Percentiles rank a stretch among this genome's conserved stretches.
Evolutionary conservation across 331 rosid species (phyloP).

Genomic region (Rhamnella rubrinervis): DNA sequence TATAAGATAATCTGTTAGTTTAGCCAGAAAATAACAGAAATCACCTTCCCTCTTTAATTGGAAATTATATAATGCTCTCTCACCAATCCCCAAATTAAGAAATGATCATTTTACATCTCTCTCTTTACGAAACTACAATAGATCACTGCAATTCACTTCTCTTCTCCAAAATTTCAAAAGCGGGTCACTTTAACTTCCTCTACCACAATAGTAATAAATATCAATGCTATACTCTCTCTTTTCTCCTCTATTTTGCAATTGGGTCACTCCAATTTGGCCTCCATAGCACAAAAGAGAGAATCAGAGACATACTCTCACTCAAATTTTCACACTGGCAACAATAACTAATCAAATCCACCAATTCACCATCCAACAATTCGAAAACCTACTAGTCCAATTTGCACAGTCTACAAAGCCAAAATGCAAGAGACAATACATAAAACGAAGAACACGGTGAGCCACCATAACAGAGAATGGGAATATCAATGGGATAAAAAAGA

Average conservation of each 20-base stretch:
- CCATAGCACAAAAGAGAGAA: not conserved
- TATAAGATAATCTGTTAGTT: slow-evolving; percentile 3
- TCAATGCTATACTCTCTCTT: slow-evolving; percentile 2
- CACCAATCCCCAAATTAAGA: not conserved
- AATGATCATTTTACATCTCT: not conserved
- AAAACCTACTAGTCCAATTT: not conserved
- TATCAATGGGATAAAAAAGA: not conserved
- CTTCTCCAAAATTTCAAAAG: not conserved
- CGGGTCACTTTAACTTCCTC: not conserved
- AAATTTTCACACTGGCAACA: not conserved
- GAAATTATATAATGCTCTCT: not conserved
- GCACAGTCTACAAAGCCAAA: not conserved
- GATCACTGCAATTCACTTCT: not conserved
- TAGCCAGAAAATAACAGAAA: not conserved
- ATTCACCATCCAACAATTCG: not conserved
- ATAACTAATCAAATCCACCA: slow-evolving; percentile 9
- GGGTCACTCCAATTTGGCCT: not conserved
- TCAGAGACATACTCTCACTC: not conserved
- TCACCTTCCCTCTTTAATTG: not conserved
- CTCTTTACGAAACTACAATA: not conserved
- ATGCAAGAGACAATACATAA: not conserved
- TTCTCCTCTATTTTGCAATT: slow-evolving; percentile 5
- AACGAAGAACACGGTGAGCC: slow-evolving; percentile 8
- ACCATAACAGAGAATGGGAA: not conserved
- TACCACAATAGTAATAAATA: not conserved